Percentiles rank a stretch among this genome's conserved stretches.
Conservation (phyloP, 2,329 filamentous ascomycete species). For the Ophiostoma triangulosporum region DNA sequence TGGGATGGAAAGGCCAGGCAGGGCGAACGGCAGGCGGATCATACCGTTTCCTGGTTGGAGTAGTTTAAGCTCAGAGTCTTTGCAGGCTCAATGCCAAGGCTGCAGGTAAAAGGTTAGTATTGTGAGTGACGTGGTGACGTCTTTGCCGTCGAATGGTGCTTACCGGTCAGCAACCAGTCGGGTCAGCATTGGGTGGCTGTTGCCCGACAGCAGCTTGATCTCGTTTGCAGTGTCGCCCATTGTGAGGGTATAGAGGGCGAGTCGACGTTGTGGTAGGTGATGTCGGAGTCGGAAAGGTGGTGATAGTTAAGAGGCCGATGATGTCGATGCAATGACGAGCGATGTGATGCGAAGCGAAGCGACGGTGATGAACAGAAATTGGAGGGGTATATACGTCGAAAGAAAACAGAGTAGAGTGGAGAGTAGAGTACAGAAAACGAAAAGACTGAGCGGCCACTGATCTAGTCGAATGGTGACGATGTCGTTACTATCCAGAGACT, state of each 20-base stretch:
- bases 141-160: constrained; percentile 6
- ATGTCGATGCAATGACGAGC: not conserved
- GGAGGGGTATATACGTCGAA: not conserved
- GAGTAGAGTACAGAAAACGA: not conserved
- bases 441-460: not conserved
- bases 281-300: not conserved
- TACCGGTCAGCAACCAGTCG: constrained; percentile 26
- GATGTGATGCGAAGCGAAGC: not conserved
- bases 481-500: not conserved
- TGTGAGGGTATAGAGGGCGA: not conserved
- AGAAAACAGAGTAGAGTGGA: not conserved
- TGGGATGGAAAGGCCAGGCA: not conserved
- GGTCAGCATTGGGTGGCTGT: constrained; percentile 26
- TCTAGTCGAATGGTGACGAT: not conserved
- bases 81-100: constrained; percentile 15
- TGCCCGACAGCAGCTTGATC: constrained; percentile 28
- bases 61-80: constrained; percentile 45
- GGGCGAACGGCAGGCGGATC: not conserved
- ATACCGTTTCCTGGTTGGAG: constrained; percentile 64
- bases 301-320: not conserved
- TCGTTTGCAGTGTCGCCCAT: constrained; percentile 21
- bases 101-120: not conserved
- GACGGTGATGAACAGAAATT: not conserved
- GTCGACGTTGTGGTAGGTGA: not conserved
- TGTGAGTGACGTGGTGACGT: not conserved